Evolutionary conservation across 2,329 filamentous ascomycete species (phyloP), one percentile per base, ranked within the genome.

Genomic region (Penicillium sp.): DNA sequence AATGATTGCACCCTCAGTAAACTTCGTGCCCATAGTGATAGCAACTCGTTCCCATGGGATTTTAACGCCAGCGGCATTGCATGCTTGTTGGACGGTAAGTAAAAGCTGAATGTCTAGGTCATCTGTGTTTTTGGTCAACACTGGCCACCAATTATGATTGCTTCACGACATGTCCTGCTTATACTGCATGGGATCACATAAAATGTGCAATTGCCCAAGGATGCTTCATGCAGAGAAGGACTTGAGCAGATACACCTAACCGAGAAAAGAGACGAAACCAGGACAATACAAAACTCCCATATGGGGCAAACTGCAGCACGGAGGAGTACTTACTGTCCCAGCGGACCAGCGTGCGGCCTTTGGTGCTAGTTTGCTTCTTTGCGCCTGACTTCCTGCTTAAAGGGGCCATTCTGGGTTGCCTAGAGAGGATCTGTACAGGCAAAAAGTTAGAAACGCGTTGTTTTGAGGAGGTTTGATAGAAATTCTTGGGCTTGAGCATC

Each of bases 1-100:
- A 1, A 75, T 64, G 22, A 80, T 78, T 1, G 77, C 74, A 2
- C 77, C 76, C 46, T 75, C 75, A 0, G 70, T 73, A 52, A 75
- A 75, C n/a, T 68, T 69, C 1, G 67, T 52, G 6, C 72, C 73
- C 73, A 80, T 76, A 1, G 66, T 58, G 22, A 59, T 47, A 6
- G 76, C 77, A 22, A 79, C 69, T 2, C 72, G 57, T 1, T 64
- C 60, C 75, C 76, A 80, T 8, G 78, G 78, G 20, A 81, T 69
- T 52, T 69, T 75, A 18, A 78, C 56, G 1, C 66, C 66, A 3
- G 64, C 45, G 3, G 58, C 49, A 33, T 74, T 76, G 61, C 75
- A 79, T 6, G 69, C 70, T 6, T 71, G 74, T 26, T 78, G 75
- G 1, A 79, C 65, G 0, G 70, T 69, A 14, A 80, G 63, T 6